Evolutionary conservation across 2,329 filamentous ascomycete species (phyloP), one percentile per base, ranked within the genome.

Genomic region (Shiraia sp.): DNA sequence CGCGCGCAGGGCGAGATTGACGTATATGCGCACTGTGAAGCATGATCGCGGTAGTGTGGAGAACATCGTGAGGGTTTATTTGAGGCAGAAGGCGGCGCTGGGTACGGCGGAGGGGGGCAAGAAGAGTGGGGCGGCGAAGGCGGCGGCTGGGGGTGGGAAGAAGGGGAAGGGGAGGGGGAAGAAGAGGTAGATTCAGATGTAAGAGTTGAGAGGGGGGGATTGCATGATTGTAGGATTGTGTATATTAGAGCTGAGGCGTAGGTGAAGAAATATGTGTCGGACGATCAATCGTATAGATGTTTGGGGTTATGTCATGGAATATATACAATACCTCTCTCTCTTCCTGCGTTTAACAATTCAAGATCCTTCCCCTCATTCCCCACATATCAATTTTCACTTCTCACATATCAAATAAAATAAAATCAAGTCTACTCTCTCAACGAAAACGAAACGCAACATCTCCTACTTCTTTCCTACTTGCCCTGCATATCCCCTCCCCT

Each of bases 1-100:
- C 69, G 89, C 90, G 53, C 85, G 91, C 67, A 82, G 93, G 61
- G 92, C 91, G 17, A 80, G 90, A 56, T 77, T 99, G 70, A 95
- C 88, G 61, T 97, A 92, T 72, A 87, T 99, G 87, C 82, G 91
- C 16, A 56, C 57, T 25, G 60, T 59, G 8, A 70, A 64, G 59
- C 68, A 71, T 40, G 68, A 71, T 45, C 40, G 64, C 8, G 68
- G 68, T 1, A 66, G 58, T 43, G 67, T 71, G 45, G 65, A 68
- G 53, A 67, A 68, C 37, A 57, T 71, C 27, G 66, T 70, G 5
- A 45, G 66, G 33, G 38, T 61, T 42, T 69, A 71, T 47, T 38
- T 68, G 36, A 61, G 65, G 40, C 63, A 66, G 49, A 69, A 68
- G 59, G 64, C 65, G 12, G 64, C 62, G 42, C 22, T 69, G 55